Evolutionary conservation across 2,329 filamentous ascomycete species (phyloP).

Genomic region (Cladosporium sp.): DNA sequence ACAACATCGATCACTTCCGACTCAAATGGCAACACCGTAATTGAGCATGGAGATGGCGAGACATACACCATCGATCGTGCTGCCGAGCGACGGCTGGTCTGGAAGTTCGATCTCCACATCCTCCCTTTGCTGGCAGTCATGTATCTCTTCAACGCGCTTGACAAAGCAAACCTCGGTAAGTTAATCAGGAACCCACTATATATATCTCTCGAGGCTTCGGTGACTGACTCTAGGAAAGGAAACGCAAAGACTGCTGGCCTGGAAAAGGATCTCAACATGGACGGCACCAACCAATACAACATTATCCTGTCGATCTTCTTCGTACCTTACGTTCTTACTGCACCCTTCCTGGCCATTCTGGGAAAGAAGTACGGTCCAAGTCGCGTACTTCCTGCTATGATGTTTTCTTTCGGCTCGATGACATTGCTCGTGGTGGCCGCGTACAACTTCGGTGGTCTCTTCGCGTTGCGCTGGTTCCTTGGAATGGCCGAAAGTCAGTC

Average conservation of each 20-base stretch:
- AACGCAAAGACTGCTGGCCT: conserved; percentile 35
- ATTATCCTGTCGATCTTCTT: conserved; percentile 67
- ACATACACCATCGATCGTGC: conserved; percentile 34
- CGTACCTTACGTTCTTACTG: conserved; percentile 65
- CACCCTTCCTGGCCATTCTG: conserved; percentile 58
- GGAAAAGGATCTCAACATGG: conserved; percentile 53
- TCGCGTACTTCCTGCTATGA: conserved; percentile 59
- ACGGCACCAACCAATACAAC: conserved; percentile 55
- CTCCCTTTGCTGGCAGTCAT: conserved; percentile 54
- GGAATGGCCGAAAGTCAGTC: conserved; percentile 50
- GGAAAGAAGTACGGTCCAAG: conserved; percentile 63
- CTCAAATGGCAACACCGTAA: neutral
- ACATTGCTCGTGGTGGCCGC: conserved; percentile 54
- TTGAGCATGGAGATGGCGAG: neutral
- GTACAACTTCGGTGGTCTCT: conserved; percentile 58
- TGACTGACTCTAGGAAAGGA: neutral
- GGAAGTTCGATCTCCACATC: conserved; percentile 50
- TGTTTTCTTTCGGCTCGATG: conserved; percentile 61
- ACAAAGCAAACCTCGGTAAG: conserved; percentile 36
- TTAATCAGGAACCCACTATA: neutral
- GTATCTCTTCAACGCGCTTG: conserved; percentile 52
- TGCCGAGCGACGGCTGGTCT: conserved; percentile 45
- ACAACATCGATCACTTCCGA: neutral
- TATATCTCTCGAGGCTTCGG: no score
- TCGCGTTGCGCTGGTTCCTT: conserved; percentile 63